Evolutionary conservation across 306 rosid genomes (phyloP).

Genomic region (Styphnolobium japonicum): DNA sequence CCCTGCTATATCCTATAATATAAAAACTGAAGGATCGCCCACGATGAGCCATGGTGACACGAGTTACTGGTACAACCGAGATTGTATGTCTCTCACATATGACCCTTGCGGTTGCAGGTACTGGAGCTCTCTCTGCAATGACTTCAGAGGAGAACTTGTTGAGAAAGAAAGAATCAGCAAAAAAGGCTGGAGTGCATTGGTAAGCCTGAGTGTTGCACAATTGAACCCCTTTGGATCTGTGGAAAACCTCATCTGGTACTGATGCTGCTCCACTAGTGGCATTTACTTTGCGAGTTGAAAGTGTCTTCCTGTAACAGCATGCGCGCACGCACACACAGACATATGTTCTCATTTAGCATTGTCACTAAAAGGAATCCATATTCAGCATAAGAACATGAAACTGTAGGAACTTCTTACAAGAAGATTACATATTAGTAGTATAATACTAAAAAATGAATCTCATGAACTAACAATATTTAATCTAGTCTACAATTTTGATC

Average conservation of each 20-base stretch:
- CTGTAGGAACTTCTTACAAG: neutral
- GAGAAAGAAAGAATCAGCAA: slow-evolving; percentile 88
- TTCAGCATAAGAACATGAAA: slow-evolving; percentile 2
- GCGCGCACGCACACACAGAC: neutral
- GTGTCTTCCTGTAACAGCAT: slow-evolving; percentile 72
- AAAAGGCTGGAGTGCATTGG: slow-evolving; percentile 89
- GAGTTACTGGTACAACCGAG: slow-evolving; percentile 86
- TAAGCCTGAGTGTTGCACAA: slow-evolving; percentile 92
- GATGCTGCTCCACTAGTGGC: slow-evolving; percentile 95
- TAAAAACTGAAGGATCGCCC: slow-evolving; percentile 79
- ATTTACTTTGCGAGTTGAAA: slow-evolving; percentile 77
- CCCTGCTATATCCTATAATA: slow-evolving; percentile 70
- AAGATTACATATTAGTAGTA: neutral
- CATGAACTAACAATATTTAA: neutral
- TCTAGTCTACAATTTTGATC: neutral
- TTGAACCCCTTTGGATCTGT: slow-evolving; percentile 83
- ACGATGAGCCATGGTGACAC: slow-evolving; percentile 77
- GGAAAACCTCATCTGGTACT: slow-evolving; percentile 92
- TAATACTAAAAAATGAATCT: neutral
- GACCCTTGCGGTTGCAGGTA: slow-evolving; percentile 75
- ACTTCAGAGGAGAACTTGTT: slow-evolving; percentile 92
- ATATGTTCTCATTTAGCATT: slow-evolving; percentile 2
- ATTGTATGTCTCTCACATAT: slow-evolving; percentile 87
- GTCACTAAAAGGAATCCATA: neutral
- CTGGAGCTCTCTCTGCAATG: slow-evolving; percentile 72